These are phyloP conservation scores for Amanita rimosa DNA, from an alignment of 768 basidiomycete genomes.

Conservation along the genomic window DNA sequence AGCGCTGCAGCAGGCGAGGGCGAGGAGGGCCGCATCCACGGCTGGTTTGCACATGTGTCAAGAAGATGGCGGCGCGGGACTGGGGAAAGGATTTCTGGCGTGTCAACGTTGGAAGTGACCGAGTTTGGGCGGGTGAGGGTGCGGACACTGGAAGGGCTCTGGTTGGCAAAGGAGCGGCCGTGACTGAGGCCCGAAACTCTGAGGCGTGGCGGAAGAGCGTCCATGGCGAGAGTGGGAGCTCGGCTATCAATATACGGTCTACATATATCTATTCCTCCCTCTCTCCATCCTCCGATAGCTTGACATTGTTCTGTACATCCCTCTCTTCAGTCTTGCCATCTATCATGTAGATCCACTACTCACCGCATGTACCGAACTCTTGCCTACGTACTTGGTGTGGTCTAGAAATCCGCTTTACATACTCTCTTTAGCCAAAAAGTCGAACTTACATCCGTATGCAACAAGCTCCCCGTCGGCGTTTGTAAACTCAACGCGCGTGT, in stretches of 20 bases:
- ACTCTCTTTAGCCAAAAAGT: conserved; percentile 1
- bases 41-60: conserved; percentile 44
- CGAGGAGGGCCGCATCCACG: conserved; percentile 39
- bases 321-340: neutral
- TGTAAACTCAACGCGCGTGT: conserved; percentile 72
- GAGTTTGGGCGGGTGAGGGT: neutral
- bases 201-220: conserved; percentile 26
- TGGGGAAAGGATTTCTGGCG: conserved; percentile 41
- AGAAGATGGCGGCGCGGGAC: conserved; percentile 57
- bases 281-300: conserved; percentile 73
- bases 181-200: conserved; percentile 21
- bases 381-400: conserved; percentile 81
- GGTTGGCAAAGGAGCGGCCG: conserved; percentile 16
- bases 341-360: conserved; percentile 10
- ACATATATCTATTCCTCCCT: conserved; percentile 35
- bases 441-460: conserved; percentile 66
- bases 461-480: conserved; percentile 54
- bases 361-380: conserved; percentile 38
- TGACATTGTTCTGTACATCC: conserved; percentile 51
- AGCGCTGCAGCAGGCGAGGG: conserved; percentile 34
- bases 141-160: conserved; percentile 16
- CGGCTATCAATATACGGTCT: neutral
- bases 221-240: conserved; percentile 14
- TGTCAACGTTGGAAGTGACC: neutral
- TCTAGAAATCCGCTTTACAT: conserved; percentile 27